A percentile compares a stretch with the other conserved stretches of the same genome.
phyloP scores from a whole-genome alignment of 495 filamentous ascomycete genomes.

The Xylaria venustula region DNA sequence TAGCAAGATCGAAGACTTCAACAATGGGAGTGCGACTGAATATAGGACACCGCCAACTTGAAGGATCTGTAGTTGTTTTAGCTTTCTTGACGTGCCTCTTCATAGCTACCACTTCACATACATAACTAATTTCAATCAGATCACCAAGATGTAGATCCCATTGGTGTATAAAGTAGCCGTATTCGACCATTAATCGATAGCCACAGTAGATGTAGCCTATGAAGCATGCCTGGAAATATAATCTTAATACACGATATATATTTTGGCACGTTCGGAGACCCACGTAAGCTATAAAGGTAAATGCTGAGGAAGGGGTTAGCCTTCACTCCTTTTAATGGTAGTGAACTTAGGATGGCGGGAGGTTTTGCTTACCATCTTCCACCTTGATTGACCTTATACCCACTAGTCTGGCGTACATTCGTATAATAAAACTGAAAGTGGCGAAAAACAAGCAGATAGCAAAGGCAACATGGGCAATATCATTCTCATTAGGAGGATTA shows the following conservation, averaged over 20 bases:
- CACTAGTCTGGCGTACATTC: constrained; percentile 19
- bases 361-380: constrained; percentile 20
- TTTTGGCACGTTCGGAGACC: neutral
- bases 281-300: constrained; percentile 23
- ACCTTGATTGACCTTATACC: constrained; percentile 18
- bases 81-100: neutral
- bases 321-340: too few species aligned
- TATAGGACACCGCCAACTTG: constrained; percentile 19
- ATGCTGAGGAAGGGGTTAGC: constrained; percentile 14
- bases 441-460: constrained; percentile 16
- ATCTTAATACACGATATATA: neutral
- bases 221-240: constrained; percentile 13
- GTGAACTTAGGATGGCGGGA: neutral
- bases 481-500: constrained; percentile 29
- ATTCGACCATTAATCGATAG: constrained; percentile 10
- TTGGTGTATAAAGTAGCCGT: constrained; percentile 33
- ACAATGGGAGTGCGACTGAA: constrained; percentile 11
- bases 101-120: constrained; percentile 1
- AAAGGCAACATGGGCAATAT: constrained; percentile 18
- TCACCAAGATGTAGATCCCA: constrained; percentile 25
- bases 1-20: constrained; percentile 29
- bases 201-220: constrained; percentile 16
- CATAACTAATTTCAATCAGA: constrained; percentile 15
- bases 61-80: constrained; percentile 8
- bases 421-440: constrained; percentile 18